phyloP scores from a whole-genome alignment of 768 basidiomycete genomes.

The Leucosporidium creatinivorum region DNA sequence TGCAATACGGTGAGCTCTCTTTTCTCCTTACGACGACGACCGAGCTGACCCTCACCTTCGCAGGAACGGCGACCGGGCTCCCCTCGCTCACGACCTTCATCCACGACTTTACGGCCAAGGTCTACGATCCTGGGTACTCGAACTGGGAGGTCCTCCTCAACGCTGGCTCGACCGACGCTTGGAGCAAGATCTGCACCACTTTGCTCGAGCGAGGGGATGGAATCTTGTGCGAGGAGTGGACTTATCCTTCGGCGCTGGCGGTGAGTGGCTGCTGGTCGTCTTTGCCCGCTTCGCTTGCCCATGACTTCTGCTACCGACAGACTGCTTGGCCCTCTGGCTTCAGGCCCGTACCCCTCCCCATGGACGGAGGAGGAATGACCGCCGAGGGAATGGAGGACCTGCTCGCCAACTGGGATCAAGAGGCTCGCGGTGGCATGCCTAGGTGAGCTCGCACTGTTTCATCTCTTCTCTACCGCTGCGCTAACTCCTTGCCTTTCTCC shows the following conservation, averaged over 20 bases:
- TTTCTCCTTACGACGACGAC: not conserved
- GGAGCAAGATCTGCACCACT: conserved; percentile 55
- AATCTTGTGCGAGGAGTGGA: conserved; percentile 57
- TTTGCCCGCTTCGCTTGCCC: not conserved
- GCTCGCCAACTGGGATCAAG: conserved; percentile 61
- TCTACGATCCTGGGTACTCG: conserved; percentile 52
- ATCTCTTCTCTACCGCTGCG: not conserved
- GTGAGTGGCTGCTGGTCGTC: conserved; percentile 14
- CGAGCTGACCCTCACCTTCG: conserved; percentile 5
- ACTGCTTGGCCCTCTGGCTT: conserved; percentile 45
- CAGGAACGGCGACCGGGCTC: conserved; percentile 50
- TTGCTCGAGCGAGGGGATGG: conserved; percentile 59
- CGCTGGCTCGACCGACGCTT: conserved; percentile 45
- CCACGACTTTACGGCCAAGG: conserved; percentile 51
- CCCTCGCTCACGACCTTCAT: conserved; percentile 55
- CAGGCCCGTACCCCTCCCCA: conserved; percentile 52
- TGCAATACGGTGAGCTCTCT: conserved; percentile 58
- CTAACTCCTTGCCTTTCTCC: not conserved
- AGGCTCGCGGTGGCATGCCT: conserved; percentile 49
- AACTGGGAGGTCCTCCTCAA: conserved; percentile 54
- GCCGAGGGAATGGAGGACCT: conserved; percentile 54
- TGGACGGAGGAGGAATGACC: conserved; percentile 68
- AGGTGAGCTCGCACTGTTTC: conserved; percentile 45
- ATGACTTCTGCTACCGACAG: too few species aligned
- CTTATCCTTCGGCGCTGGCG: conserved; percentile 57